A percentile compares a stretch with the other conserved stretches of the same genome.
These are phyloP conservation scores for Plectranthus barbatus DNA, from an alignment of 257 asterid genomes.

Conservation along the genomic window DNA sequence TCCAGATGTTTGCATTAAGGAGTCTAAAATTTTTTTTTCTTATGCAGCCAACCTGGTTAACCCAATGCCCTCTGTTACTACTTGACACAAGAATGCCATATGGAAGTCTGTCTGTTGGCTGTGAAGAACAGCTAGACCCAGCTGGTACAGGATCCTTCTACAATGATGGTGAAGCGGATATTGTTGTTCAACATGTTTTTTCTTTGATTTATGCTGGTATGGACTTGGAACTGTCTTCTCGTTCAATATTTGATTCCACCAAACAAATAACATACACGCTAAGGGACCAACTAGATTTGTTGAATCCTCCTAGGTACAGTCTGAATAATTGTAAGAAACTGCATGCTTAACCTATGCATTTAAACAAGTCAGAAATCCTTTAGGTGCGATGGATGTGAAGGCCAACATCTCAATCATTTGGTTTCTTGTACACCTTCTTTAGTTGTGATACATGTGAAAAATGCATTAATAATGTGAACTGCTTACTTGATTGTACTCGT, in stretches of 20 bases:
- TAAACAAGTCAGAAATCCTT: background rate
- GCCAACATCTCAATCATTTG: background rate
- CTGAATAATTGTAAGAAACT: background rate
- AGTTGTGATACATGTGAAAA: background rate
- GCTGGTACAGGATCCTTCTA: slow-evolving; percentile 97
- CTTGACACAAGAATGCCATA: slow-evolving; percentile 93
- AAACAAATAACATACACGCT: background rate
- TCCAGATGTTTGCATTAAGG: background rate
- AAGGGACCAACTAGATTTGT: background rate
- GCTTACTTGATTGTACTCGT: background rate
- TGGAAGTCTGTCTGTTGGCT: slow-evolving; percentile 87
- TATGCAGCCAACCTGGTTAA: slow-evolving; percentile 84
- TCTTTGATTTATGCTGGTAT: slow-evolving; percentile 84
- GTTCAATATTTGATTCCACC: background rate
- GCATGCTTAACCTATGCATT: background rate
- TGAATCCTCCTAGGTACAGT: background rate
- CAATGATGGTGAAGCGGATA: slow-evolving; percentile 97
- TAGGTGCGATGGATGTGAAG: background rate
- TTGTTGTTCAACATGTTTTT: slow-evolving; percentile 76
- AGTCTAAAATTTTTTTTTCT: slow-evolving; percentile 1
- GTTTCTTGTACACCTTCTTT: slow-evolving; percentile 1
- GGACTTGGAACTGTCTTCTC: slow-evolving; percentile 8
- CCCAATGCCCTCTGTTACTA: slow-evolving; percentile 87
- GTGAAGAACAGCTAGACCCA: slow-evolving; percentile 96
- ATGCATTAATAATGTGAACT: background rate